Evolutionary conservation across 345 rosid species (phyloP).

Genomic region (Sonneratia caseolaris): DNA sequence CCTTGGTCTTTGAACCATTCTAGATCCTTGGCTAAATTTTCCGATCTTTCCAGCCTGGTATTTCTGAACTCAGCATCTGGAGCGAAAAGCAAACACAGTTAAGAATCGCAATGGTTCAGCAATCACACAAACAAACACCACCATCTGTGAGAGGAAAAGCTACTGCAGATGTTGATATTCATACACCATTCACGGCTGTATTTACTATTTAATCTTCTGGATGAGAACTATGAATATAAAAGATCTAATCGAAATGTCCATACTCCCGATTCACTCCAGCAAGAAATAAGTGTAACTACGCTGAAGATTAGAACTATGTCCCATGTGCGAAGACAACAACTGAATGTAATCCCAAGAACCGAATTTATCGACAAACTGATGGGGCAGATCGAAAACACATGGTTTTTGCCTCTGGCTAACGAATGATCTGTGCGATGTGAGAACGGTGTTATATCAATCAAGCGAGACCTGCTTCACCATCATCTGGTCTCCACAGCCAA

Average conservation of each 20-base stretch:
- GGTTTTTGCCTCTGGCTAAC: not conserved
- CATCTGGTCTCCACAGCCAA: too few relatives aligned
- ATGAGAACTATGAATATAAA: too few relatives aligned
- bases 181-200: not conserved
- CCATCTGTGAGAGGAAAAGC: not conserved
- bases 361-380: too few relatives aligned
- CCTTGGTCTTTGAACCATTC: slow-evolving; percentile 22
- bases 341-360: not conserved
- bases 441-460: not conserved
- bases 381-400: not conserved
- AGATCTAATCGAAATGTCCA: not conserved
- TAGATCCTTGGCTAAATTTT: slow-evolving; percentile 14
- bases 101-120: not conserved
- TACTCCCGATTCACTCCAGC: not conserved
- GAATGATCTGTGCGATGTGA: not conserved
- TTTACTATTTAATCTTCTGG: too few relatives aligned
- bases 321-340: not conserved
- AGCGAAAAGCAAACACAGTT: not conserved
- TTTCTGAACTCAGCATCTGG: slow-evolving; percentile 16
- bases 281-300: too few relatives aligned
- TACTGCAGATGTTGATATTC: not conserved
- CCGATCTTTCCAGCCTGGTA: slow-evolving; percentile 22
- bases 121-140: not conserved
- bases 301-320: too few relatives aligned
- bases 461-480: not conserved